Evolutionary conservation across 2,329 filamentous ascomycete species (phyloP), one percentile per base, ranked within the genome.

Genomic region (Colletotrichum kahawae): DNA sequence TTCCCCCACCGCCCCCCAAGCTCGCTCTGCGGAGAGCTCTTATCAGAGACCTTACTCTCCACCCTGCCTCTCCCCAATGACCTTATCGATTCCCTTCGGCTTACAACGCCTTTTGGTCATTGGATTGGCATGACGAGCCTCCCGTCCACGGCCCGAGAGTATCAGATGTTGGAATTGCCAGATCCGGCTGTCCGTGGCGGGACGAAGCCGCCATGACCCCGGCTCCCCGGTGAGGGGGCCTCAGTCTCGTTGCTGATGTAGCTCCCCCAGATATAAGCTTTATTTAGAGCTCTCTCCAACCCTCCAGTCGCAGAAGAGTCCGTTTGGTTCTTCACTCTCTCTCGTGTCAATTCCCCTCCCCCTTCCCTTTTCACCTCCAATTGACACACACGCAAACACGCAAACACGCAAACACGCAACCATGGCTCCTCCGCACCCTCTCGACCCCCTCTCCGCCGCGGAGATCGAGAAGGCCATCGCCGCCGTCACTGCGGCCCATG

Each of bases 391-490:
- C 27, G 60, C 31, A 62, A 24, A 67, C 4, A 21, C 57, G 21
- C n/a, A 2, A 0, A 48, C 24, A 21, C 1, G n/a, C n/a, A n/a
- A n/a, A n/a, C n/a, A n/a, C 5, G 2, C 43, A 21, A 4, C 43
- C n/a, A 75, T 75, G 73, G 48, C 69, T 51, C 63, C 62, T 8
- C 65, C 71, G 21, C 92, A 97, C 81, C 95, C 95, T 7, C 90
- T 97, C 77, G 95, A 97, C 80, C 95, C 95, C 68, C 91, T 98
- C 60, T 90, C 90, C 12, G 87, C 89, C 12, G 84, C 87, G 3
- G 95, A 98, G 84, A 97, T 98, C 79, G 92, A 94, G 79, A 85
- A 89, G 24, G 92, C 92, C 8, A 93, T 95, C 66, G 85, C 89
- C 2, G 87, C 95, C 36, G 88, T 98, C 77, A 92, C 92, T 76